Evolutionary conservation across 768 basidiomycete species (phyloP).

Genomic region (Coprinopsis sp.): DNA sequence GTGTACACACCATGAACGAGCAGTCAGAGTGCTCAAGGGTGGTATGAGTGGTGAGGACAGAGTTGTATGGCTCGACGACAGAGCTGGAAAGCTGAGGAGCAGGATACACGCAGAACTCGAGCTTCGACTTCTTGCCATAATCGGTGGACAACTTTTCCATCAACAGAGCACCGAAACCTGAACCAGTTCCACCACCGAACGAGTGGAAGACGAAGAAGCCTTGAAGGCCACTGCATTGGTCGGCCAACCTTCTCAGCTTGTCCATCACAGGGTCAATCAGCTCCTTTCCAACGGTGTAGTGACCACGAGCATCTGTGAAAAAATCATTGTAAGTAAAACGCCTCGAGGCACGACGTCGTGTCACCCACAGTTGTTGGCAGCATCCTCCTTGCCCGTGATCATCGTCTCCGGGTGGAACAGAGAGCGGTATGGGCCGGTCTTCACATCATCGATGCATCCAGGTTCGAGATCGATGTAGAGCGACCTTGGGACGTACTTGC

Average conservation of each 20-base stretch:
- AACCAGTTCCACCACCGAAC: constrained; percentile 99
- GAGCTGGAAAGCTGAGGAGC: constrained; percentile 67
- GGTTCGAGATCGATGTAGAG: constrained; percentile 97
- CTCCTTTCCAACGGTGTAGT: constrained; percentile 99
- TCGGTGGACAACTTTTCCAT: constrained; percentile 96
- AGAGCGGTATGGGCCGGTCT: constrained; percentile 90
- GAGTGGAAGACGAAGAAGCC: constrained; percentile 99
- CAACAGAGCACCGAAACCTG: constrained; percentile 96
- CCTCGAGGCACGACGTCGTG: constrained; percentile 1
- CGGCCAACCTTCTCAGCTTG: constrained; percentile 92
- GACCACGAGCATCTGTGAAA: constrained; percentile 86
- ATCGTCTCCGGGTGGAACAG: constrained; percentile 99
- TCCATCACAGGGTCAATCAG: constrained; percentile 97
- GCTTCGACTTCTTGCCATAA: constrained; percentile 99
- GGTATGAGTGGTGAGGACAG: constrained; percentile 94
- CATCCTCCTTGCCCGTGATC: constrained; percentile 98
- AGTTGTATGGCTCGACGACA: constrained; percentile 98
- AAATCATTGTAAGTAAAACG: constrained; percentile 3
- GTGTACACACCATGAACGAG: constrained; percentile 83
- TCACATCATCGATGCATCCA: constrained; percentile 96
- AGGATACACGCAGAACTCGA: constrained; percentile 98
- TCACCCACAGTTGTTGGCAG: constrained; percentile 91
- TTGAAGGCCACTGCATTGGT: constrained; percentile 97
- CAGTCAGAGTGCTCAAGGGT: constrained; percentile 99
- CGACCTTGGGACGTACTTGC: constrained; percentile 96